Percentiles rank a stretch among this genome's conserved stretches.
Evolutionary conservation across 768 basidiomycete species (phyloP).

Genomic region (Dacryopinax spathularia): DNA sequence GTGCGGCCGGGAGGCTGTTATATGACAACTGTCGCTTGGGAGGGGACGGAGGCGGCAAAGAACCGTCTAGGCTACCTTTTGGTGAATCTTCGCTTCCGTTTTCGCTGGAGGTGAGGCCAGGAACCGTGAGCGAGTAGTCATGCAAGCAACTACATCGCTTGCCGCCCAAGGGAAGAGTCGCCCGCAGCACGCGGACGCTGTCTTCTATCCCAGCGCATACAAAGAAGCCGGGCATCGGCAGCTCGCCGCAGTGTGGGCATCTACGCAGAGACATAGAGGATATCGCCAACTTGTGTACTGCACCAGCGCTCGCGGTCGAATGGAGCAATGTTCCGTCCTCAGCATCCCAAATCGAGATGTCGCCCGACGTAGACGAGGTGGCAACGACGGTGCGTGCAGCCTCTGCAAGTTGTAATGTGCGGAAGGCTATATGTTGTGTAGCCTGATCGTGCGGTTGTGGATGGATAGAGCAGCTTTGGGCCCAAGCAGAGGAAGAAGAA

Average conservation of each 20-base stretch:
- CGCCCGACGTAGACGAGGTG: conserved; percentile 49
- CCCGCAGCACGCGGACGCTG: conserved; percentile 49
- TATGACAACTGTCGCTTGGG: conserved; percentile 4
- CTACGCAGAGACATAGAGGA: conserved; percentile 38
- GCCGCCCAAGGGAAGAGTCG: conserved; percentile 40
- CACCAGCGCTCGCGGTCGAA: conserved; percentile 22
- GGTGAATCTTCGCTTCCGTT: conserved; percentile 5
- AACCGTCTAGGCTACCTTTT: conserved; percentile 9
- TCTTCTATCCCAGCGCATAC: conserved; percentile 53
- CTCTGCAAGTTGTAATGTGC: conserved; percentile 38
- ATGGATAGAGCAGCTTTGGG: conserved; percentile 37
- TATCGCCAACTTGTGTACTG: conserved; percentile 46
- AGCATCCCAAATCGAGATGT: conserved; percentile 64
- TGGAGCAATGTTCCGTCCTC: conserved; percentile 7
- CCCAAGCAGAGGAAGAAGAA: background rate
- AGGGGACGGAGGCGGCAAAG: conserved; percentile 27
- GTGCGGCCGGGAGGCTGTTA: background rate
- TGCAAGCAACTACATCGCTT: conserved; percentile 54
- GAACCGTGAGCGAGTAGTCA: conserved; percentile 28
- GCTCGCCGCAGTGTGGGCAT: conserved; percentile 60
- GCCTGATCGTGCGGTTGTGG: conserved; percentile 37
- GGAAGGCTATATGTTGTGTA: conserved; percentile 32
- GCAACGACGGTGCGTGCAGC: conserved; percentile 40
- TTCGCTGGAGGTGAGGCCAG: conserved; percentile 21
- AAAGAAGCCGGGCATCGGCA: conserved; percentile 48